These are phyloP conservation scores for Lycium barbarum DNA, from an alignment of 257 asterid genomes.

Conservation along the genomic window DNA sequence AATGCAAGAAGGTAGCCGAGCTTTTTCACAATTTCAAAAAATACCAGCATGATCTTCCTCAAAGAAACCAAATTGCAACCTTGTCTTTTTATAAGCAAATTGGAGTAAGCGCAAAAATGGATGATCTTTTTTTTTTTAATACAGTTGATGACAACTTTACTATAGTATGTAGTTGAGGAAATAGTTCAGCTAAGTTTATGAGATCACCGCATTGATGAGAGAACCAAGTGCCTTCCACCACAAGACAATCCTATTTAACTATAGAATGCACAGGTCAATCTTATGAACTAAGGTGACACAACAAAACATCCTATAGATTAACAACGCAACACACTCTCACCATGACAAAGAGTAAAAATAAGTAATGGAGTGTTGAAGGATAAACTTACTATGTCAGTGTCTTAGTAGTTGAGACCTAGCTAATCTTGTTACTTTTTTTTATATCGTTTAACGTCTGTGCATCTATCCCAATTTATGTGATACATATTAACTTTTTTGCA, in stretches of 20 bases:
- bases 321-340: not conserved
- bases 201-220: not conserved
- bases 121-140: not conserved
- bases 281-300: not conserved
- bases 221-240: constrained; percentile 7
- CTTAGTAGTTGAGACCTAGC: not conserved
- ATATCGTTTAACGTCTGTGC: not conserved
- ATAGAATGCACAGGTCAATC: not conserved
- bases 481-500: not conserved
- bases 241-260: not conserved
- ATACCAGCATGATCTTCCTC: constrained; percentile 22
- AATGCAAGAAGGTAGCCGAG: not conserved
- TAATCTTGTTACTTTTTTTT: not conserved
- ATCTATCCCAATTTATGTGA: not conserved
- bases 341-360: not conserved
- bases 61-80: constrained; percentile 10
- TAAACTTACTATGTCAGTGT: not conserved
- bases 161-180: not conserved
- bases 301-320: not conserved
- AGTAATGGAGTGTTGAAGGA: not conserved
- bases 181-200: not conserved
- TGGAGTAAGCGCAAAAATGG: not conserved
- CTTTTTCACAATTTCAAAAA: not conserved
- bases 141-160: not conserved
- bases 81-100: not conserved